Conservation (phyloP, 2,329 filamentous ascomycete genomes). For the Apiospora aurea region DNA sequence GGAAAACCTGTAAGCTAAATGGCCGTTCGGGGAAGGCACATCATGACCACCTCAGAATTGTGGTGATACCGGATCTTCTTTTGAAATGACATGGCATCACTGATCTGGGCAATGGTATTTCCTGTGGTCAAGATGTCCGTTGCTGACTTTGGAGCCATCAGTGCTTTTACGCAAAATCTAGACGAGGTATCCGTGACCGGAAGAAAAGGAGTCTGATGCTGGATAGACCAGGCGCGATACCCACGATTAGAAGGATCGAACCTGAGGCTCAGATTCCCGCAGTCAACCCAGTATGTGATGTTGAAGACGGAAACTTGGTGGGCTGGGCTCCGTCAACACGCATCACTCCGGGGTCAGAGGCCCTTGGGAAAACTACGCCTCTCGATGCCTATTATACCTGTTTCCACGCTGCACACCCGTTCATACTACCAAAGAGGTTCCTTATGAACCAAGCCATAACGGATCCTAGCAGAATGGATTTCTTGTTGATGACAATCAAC, state of each 20-base stretch:
- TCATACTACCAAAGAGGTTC: constrained; percentile 43
- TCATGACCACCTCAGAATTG: background rate
- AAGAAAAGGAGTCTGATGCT: constrained; percentile 43
- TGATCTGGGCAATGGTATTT: background rate
- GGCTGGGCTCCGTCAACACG: background rate
- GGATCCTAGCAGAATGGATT: constrained; percentile 45
- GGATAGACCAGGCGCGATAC: constrained; percentile 37
- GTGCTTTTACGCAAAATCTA: constrained; percentile 56
- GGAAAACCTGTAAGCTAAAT: constrained; percentile 41
- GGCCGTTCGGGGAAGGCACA: background rate
- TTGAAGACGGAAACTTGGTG: background rate
- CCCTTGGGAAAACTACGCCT: constrained; percentile 30
- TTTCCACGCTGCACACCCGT: constrained; percentile 46
- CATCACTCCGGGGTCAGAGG: background rate
- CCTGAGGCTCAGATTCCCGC: background rate
- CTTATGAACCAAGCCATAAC: constrained; percentile 41
- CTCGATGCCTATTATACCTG: constrained; percentile 36
- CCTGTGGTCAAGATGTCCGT: background rate
- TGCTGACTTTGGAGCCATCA: background rate
- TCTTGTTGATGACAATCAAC: constrained; percentile 43
- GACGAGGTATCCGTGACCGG: constrained; percentile 50
- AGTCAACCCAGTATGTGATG: background rate
- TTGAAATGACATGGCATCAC: too few relatives aligned
- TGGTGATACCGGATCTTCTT: background rate
- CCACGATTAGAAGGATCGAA: constrained; percentile 28